Conservation (phyloP, 2,329 filamentous ascomycete species). For the Trichoderma hamatum region DNA sequence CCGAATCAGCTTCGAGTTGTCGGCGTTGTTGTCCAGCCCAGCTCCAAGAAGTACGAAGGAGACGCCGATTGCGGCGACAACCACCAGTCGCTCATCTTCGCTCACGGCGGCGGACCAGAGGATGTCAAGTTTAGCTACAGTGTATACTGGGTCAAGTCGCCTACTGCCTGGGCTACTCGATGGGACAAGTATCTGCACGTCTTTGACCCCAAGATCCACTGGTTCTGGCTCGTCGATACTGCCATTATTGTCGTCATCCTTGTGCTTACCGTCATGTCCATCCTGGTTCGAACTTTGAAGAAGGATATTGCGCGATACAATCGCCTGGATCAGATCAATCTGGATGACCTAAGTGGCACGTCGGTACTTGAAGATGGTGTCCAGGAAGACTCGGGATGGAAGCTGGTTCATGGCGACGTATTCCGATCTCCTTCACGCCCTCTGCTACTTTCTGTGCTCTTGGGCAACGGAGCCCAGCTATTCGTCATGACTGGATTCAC, state of each 20-base stretch:
- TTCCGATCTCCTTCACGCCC: slow-evolving; percentile 86
- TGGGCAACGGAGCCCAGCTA: slow-evolving; percentile 92
- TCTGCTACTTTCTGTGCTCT: slow-evolving; percentile 80
- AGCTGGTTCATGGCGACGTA: slow-evolving; percentile 95
- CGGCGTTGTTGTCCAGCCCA: slow-evolving; percentile 84
- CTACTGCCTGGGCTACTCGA: slow-evolving; percentile 90
- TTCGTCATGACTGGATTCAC: slow-evolving; percentile 98
- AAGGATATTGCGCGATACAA: slow-evolving; percentile 98
- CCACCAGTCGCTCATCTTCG: slow-evolving; percentile 64
- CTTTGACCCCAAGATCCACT: slow-evolving; percentile 96
- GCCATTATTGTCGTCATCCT: slow-evolving; percentile 93
- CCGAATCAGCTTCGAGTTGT: slow-evolving; percentile 81
- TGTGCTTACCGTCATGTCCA: slow-evolving; percentile 88
- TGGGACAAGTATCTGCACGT: slow-evolving; percentile 99
- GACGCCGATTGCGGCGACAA: slow-evolving; percentile 65
- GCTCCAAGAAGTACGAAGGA: slow-evolving; percentile 65
- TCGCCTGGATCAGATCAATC: slow-evolving; percentile 83
- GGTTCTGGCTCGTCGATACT: slow-evolving; percentile 97
- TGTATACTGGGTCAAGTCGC: slow-evolving; percentile 82
- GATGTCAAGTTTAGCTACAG: slow-evolving; percentile 87
- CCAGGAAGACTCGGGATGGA: slow-evolving; percentile 98
- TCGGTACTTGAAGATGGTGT: slow-evolving; percentile 85
- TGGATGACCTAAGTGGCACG: slow-evolving; percentile 84
- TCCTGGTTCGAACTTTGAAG: slow-evolving; percentile 81
- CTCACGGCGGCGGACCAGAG: slow-evolving; percentile 56